A percentile compares a stretch with the other conserved stretches of the same genome.
Conservation (phyloP, 2,329 filamentous ascomycete species). For the Huntiella savannae region DNA sequence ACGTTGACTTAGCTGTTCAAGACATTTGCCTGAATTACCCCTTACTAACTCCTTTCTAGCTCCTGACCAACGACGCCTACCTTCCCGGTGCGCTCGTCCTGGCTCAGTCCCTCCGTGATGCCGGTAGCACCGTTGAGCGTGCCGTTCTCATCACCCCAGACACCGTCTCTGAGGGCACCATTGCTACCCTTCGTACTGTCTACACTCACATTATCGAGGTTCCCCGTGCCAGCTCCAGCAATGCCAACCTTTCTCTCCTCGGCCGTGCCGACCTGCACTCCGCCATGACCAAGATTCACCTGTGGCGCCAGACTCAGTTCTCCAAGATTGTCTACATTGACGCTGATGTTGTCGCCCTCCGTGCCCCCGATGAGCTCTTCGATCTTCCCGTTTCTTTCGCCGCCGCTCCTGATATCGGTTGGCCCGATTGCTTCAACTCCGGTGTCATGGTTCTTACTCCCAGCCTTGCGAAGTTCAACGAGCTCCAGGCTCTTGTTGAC, state of each 20-base stretch:
- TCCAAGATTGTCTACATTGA: conserved; percentile 88
- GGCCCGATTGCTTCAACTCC: conserved; percentile 97
- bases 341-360: conserved; percentile 76
- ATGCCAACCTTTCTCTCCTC: conserved; percentile 80
- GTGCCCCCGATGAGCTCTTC: conserved; percentile 87
- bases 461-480: conserved; percentile 72
- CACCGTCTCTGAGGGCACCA: conserved; percentile 52
- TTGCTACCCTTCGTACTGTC: conserved; percentile 64
- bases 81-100: conserved; percentile 86
- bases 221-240: conserved; percentile 55
- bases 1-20: conserved; percentile 2
- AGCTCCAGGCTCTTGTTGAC: conserved; percentile 65
- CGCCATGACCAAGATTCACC: conserved; percentile 86
- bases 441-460: conserved; percentile 85
- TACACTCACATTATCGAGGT: conserved; percentile 85
- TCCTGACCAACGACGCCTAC: conserved; percentile 81
- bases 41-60: neutral
- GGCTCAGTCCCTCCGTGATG: conserved; percentile 85
- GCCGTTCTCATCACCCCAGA: conserved; percentile 70
- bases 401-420: conserved; percentile 83
- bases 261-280: conserved; percentile 75
- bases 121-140: conserved; percentile 67
- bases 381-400: conserved; percentile 39
- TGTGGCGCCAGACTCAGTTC: conserved; percentile 85
- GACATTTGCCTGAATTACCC: neutral